Percentiles rank a stretch among this genome's conserved stretches.
These are phyloP conservation scores for Kwoniella sp. DNA, from an alignment of 768 basidiomycete genomes.

Conservation along the genomic window DNA sequence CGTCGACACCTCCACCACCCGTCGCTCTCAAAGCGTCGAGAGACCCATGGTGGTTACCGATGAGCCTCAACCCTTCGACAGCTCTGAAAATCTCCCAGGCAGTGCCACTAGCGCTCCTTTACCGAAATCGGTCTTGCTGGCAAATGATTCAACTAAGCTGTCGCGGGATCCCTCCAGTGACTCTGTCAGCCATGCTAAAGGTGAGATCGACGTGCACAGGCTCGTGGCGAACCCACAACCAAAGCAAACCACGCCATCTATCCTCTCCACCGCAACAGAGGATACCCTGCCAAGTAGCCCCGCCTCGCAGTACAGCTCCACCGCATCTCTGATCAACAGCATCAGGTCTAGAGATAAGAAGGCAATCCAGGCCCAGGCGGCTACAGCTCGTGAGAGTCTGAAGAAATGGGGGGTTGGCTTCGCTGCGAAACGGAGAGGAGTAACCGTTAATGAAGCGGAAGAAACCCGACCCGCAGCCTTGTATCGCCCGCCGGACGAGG, in stretches of 20 bases:
- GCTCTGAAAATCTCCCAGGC: too few species aligned
- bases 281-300: too few species aligned
- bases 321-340: constrained; percentile 70
- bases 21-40: background rate
- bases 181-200: too few species aligned
- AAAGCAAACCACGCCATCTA: too few species aligned
- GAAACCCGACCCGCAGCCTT: constrained; percentile 16
- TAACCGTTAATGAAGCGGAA: constrained; percentile 1
- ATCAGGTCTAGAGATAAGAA: constrained; percentile 76
- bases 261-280: too few species aligned
- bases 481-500: constrained; percentile 34
- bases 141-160: too few species aligned
- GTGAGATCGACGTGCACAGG: too few species aligned
- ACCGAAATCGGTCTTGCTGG: too few species aligned
- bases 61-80: background rate
- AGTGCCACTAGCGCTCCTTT: too few species aligned
- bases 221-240: too few species aligned
- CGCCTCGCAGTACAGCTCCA: constrained; percentile 8
- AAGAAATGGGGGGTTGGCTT: constrained; percentile 88
- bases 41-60: background rate
- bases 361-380: constrained; percentile 68
- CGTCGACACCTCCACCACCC: background rate
- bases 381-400: constrained; percentile 70
- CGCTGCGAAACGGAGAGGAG: constrained; percentile 51
- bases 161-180: too few species aligned